Evolutionary conservation across 768 basidiomycete genomes (phyloP).

Genomic region (Suillus americanus): DNA sequence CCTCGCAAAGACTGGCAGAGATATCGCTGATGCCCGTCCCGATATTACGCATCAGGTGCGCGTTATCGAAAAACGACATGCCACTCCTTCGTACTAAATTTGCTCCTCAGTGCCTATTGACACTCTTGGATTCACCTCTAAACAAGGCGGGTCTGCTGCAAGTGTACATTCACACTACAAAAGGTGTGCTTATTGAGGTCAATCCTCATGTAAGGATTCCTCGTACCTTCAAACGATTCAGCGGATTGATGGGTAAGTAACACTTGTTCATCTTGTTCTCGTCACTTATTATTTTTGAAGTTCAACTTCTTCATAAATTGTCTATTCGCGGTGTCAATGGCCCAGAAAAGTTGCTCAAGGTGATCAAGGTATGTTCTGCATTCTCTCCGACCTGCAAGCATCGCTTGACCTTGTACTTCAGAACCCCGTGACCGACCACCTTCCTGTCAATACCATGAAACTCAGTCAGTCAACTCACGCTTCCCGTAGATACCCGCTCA

Average conservation of each 20-base stretch:
- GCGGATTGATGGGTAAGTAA: constrained; percentile 89
- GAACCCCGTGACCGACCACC: constrained; percentile 94
- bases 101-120: constrained; percentile 82
- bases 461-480: constrained; percentile 62
- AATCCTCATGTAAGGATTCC: constrained; percentile 98
- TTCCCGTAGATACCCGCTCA: background rate
- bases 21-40: constrained; percentile 98
- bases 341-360: constrained; percentile 94
- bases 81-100: constrained; percentile 8
- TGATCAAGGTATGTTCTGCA: constrained; percentile 73
- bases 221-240: constrained; percentile 97
- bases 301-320: constrained; percentile 95
- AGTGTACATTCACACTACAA: constrained; percentile 97
- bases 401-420: constrained; percentile 28
- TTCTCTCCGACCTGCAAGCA: background rate
- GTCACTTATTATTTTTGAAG: constrained; percentile 39
- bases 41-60: constrained; percentile 97
- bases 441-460: constrained; percentile 94
- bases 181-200: constrained; percentile 95
- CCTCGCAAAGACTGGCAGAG: constrained; percentile 93
- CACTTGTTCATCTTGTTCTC: background rate
- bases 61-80: constrained; percentile 3
- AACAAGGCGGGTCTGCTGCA: constrained; percentile 97
- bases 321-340: constrained; percentile 96
- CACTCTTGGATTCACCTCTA: constrained; percentile 93